These are phyloP conservation scores for Nemania serpens DNA, from an alignment of 2,329 filamentous ascomycete genomes.

Conservation along the genomic window DNA sequence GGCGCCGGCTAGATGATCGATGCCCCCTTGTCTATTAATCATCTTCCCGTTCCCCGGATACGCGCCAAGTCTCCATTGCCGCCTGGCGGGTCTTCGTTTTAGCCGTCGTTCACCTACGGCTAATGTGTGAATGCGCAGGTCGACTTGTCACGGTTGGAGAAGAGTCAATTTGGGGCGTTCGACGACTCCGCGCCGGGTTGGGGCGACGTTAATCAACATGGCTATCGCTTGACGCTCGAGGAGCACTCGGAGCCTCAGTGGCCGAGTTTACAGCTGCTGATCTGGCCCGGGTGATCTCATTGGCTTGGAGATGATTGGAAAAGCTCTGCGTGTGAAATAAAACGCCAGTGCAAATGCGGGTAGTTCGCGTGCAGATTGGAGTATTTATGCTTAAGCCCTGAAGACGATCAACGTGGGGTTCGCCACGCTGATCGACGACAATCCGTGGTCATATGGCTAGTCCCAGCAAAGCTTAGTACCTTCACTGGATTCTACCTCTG, in stretches of 20 bases:
- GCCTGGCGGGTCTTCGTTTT: conserved; percentile 24
- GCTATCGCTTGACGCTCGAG: not conserved
- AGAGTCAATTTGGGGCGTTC: conserved; percentile 16
- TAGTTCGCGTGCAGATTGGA: not conserved
- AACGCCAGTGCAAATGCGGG: not conserved
- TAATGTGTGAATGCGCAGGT: conserved; percentile 19
- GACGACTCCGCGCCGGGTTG: conserved; percentile 20
- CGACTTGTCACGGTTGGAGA: conserved; percentile 8
- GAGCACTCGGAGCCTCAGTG: conserved; percentile 16
- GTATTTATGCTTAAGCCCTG: not conserved
- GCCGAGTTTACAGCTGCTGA: conserved; percentile 15
- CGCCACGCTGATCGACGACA: too few species aligned
- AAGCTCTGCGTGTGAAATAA: not conserved
- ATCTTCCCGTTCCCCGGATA: conserved; percentile 21
- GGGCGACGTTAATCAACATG: conserved; percentile 19
- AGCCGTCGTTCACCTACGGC: conserved; percentile 25
- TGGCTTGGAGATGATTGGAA: not conserved
- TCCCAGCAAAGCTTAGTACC: too few species aligned
- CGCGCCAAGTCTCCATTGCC: conserved; percentile 24
- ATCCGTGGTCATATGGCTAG: too few species aligned
- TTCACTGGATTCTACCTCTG: too few species aligned
- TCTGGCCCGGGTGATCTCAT: not conserved
- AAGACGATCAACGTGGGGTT: too few species aligned
- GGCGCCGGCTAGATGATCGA: not conserved
- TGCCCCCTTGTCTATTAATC: conserved; percentile 10